Conservation (phyloP, 371 early-diverging fungal genomes). For the Capillidium heterosporum region DNA sequence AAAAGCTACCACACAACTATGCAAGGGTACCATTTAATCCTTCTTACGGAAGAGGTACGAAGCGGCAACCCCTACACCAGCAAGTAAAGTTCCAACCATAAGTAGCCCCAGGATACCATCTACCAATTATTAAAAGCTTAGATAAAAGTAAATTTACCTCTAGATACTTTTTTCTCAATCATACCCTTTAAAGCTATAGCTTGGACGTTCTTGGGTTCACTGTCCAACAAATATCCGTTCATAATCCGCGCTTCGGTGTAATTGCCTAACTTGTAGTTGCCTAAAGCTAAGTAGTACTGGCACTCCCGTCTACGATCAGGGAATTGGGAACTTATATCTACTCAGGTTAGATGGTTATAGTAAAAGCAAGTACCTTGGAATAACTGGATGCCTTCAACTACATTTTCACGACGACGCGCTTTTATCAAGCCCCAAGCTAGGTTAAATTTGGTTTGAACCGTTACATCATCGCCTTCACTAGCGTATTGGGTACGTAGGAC, state of each 20-base stretch:
- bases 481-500: constrained; percentile 52
- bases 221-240: constrained; percentile 53
- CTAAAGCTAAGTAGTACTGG: constrained; percentile 80
- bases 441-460: constrained; percentile 83
- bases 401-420: constrained; percentile 37
- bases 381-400: constrained; percentile 55
- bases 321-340: constrained; percentile 70
- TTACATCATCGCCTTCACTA: constrained; percentile 28
- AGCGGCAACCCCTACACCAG: not conserved
- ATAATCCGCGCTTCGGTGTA: constrained; percentile 61
- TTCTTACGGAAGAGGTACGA: not conserved
- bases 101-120: constrained; percentile 85
- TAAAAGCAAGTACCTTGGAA: constrained; percentile 38
- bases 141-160: constrained; percentile 26
- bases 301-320: constrained; percentile 83
- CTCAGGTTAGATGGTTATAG: not conserved
- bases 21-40: too few relatives aligned
- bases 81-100: constrained; percentile 50
- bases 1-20: too few relatives aligned
- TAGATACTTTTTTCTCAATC: constrained; percentile 69
- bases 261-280: constrained; percentile 72
- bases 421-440: constrained; percentile 86
- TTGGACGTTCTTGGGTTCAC: constrained; percentile 75
- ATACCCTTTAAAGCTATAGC: constrained; percentile 44
- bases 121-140: constrained; percentile 11